Percentiles rank a stretch among this genome's conserved stretches.
phyloP scores from a whole-genome alignment of 345 rosid genomes.

The Aurinia saxatilis region DNA sequence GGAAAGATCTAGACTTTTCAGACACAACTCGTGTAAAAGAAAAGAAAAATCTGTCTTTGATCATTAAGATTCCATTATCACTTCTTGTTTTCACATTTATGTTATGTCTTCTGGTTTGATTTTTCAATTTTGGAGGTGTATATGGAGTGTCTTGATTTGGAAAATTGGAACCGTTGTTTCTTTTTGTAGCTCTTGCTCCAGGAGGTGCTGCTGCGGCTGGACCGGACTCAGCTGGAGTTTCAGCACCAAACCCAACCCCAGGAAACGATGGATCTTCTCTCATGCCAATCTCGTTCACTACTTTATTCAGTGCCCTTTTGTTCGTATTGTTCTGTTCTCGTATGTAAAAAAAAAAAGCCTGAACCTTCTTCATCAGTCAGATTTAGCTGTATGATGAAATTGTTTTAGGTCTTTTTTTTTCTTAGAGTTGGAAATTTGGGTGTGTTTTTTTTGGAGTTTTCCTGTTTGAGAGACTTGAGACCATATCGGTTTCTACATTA shows the following conservation, averaged over 20 bases:
- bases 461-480: not conserved
- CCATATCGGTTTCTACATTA: not conserved
- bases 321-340: constrained; percentile 2
- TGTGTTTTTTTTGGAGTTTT: not conserved
- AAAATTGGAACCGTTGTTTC: not conserved
- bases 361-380: constrained; percentile 3
- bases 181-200: constrained; percentile 18
- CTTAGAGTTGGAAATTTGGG: not conserved
- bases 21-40: no score
- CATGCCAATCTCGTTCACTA: constrained; percentile 15
- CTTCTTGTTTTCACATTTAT: no score
- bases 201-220: constrained; percentile 16
- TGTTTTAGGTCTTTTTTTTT: not conserved
- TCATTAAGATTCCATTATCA: no score
- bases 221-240: not conserved
- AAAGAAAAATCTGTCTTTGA: no score
- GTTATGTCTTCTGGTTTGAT: not conserved
- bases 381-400: constrained; percentile 16
- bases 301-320: not conserved
- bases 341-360: not conserved
- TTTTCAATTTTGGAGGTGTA: no score
- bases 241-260: constrained; percentile 20
- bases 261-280: constrained; percentile 21
- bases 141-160: no score
- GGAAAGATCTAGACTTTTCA: no score